phyloP scores from a whole-genome alignment of 306 rosid genomes.

The Aeschynomene evenia region DNA sequence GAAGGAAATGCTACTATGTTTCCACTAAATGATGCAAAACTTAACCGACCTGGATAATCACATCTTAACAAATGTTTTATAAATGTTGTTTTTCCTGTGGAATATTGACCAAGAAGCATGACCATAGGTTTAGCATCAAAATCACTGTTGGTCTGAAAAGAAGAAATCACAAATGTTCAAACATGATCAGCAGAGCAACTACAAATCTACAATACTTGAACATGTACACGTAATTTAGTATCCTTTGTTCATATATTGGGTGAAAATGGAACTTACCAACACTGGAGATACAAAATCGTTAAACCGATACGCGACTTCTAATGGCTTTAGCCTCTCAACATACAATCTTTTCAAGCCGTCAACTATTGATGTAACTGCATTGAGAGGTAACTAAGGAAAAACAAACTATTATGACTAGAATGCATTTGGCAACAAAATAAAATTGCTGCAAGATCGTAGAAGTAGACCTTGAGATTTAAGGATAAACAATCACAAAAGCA shows the following conservation, averaged over 20 bases:
- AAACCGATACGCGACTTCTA: constrained; percentile 74
- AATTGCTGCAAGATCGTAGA: background rate
- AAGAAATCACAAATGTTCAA: constrained; percentile 16
- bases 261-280: constrained; percentile 58
- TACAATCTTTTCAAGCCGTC: constrained; percentile 89
- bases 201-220: background rate
- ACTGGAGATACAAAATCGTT: constrained; percentile 79
- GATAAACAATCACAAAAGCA: background rate
- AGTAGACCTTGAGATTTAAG: constrained; percentile 13
- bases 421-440: constrained; percentile 15
- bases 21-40: background rate
- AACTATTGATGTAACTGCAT: constrained; percentile 75
- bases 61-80: constrained; percentile 81
- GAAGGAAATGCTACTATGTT: background rate
- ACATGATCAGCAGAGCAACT: background rate
- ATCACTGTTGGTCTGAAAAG: constrained; percentile 67
- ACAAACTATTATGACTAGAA: constrained; percentile 5
- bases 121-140: constrained; percentile 99
- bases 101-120: constrained; percentile 96
- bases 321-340: constrained; percentile 73
- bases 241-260: background rate
- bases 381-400: constrained; percentile 56
- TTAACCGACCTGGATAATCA: constrained; percentile 80
- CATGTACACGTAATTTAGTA: background rate
- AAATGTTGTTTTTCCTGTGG: constrained; percentile 96